phyloP scores from a whole-genome alignment of 176 grass and related monocot species.

The Cenchrus purpureus region DNA sequence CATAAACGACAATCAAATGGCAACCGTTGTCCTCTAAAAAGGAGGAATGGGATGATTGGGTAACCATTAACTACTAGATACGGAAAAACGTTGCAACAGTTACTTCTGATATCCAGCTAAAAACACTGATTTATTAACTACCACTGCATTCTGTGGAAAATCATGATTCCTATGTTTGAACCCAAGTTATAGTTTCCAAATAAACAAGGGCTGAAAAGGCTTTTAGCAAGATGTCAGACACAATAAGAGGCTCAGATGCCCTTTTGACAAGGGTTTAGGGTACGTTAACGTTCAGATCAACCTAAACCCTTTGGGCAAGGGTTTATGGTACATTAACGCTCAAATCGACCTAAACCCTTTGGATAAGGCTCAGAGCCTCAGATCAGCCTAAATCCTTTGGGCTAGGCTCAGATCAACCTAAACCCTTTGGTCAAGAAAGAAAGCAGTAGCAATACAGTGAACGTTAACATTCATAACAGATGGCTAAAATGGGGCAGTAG shows the following conservation, averaged over 20 bases:
- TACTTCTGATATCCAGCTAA: slow-evolving; percentile 27
- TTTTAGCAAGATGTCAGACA: slow-evolving; percentile 6
- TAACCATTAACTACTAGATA: slow-evolving; percentile 4
- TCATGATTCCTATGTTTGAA: background rate
- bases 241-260: slow-evolving; percentile 15
- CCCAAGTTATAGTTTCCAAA: slow-evolving; percentile 15
- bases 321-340: no score
- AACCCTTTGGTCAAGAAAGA: slow-evolving; percentile 10
- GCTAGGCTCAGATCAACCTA: no score
- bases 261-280: no score
- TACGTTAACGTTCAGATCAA: no score
- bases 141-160: background rate
- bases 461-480: background rate
- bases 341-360: no score
- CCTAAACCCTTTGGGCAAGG: no score
- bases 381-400: background rate
- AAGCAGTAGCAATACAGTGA: slow-evolving; percentile 17
- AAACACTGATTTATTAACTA: slow-evolving; percentile 4
- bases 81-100: background rate
- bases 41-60: slow-evolving; percentile 3
- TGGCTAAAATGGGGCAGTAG: slow-evolving; percentile 3
- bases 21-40: slow-evolving; percentile 1
- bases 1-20: background rate
- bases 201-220: background rate
- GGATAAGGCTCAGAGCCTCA: no score